phyloP scores from a whole-genome alignment of 495 filamentous ascomycete genomes.

The Talaromyces proteolyticus region DNA sequence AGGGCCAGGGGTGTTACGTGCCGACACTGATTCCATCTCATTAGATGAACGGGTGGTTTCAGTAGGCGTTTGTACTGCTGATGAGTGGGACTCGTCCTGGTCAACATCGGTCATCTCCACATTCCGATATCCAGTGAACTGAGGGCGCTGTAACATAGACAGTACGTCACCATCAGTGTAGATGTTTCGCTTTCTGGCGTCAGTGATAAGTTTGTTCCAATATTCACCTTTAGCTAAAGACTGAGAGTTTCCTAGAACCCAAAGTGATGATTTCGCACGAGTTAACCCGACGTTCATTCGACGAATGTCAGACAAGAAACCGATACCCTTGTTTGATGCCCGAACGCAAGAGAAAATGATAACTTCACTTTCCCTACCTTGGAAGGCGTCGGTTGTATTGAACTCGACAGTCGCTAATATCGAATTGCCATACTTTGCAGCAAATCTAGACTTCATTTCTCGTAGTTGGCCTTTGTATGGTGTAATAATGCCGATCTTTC shows the following conservation, averaged over 20 bases:
- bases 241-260: constrained; percentile 88
- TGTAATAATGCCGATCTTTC: constrained; percentile 93
- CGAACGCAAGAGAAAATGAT: constrained; percentile 99
- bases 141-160: constrained; percentile 41
- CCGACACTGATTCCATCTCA: constrained; percentile 15
- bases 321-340: constrained; percentile 86
- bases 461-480: constrained; percentile 92
- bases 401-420: constrained; percentile 84
- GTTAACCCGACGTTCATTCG: constrained; percentile 99
- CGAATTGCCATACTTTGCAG: constrained; percentile 59
- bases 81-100: constrained; percentile 4
- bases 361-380: constrained; percentile 92
- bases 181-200: constrained; percentile 66
- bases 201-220: constrained; percentile 78
- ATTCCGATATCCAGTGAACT: constrained; percentile 40
- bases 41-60: constrained; percentile 17
- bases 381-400: constrained; percentile 98
- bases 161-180: constrained; percentile 70
- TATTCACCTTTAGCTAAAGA: constrained; percentile 81
- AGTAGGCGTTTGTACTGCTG: constrained; percentile 6
- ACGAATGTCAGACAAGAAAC: constrained; percentile 95
- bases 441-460: constrained; percentile 69
- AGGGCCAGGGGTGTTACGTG: constrained; percentile 16
- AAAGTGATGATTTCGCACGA: constrained; percentile 89
- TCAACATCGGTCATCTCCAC: constrained; percentile 42